Percentiles rank a stretch among this genome's conserved stretches.
Evolutionary conservation across 2,329 filamentous ascomycete genomes (phyloP).

Genomic region (Scleromitrula shiraiana): DNA sequence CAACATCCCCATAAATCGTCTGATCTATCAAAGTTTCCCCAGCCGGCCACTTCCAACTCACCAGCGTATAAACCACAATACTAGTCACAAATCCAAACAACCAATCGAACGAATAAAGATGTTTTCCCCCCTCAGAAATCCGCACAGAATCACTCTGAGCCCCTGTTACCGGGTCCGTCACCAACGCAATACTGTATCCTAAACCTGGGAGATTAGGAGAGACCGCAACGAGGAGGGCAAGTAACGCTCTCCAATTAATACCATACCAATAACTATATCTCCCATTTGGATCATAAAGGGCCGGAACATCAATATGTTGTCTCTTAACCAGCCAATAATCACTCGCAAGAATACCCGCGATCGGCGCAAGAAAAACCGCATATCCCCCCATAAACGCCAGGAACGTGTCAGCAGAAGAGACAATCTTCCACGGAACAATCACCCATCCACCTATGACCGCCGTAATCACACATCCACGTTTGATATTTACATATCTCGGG

Average conservation of each 20-base stretch:
- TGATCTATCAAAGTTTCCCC: constrained; percentile 39
- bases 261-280: constrained; percentile 25
- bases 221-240: constrained; percentile 22
- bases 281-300: constrained; percentile 29
- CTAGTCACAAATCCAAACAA: constrained; percentile 51
- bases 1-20: constrained; percentile 33
- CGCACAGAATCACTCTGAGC: constrained; percentile 9
- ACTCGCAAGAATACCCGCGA: constrained; percentile 48
- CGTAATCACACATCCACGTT: constrained; percentile 46
- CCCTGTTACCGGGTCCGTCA: neutral
- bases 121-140: constrained; percentile 38
- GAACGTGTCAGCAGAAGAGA: constrained; percentile 49
- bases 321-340: constrained; percentile 49
- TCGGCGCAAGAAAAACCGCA: constrained; percentile 52
- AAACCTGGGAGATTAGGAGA: constrained; percentile 24
- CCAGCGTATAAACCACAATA: constrained; percentile 44
- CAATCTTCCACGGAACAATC: constrained; percentile 59
- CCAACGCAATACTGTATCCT: constrained; percentile 17
- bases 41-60: constrained; percentile 43
- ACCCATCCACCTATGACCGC: constrained; percentile 48
- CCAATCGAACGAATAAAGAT: constrained; percentile 60
- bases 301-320: constrained; percentile 31
- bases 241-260: constrained; percentile 24
- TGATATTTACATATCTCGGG: constrained; percentile 47
- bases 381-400: constrained; percentile 60